phyloP scores from a whole-genome alignment of 805 yeast genomes.

The Lipomyces mesembrius region DNA sequence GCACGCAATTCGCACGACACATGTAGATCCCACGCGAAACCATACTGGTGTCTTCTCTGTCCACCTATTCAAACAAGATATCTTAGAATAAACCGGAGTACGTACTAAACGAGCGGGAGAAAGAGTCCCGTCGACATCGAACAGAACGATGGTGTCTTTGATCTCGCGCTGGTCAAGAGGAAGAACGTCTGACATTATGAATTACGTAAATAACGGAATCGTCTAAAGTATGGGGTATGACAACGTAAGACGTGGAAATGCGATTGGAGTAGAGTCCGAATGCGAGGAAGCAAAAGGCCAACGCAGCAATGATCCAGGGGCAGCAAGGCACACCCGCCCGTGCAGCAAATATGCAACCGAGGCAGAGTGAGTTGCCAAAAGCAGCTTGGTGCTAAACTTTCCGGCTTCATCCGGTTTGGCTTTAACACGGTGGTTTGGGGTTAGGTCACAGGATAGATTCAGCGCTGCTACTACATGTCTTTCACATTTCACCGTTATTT shows the following conservation, averaged over 20 bases:
- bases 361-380: too few species aligned
- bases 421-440: too few species aligned
- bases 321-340: not conserved
- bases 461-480: too few species aligned
- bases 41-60: not conserved
- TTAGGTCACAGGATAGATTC: too few species aligned
- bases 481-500: too few species aligned
- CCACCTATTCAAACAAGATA: constrained; percentile 6
- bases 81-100: not conserved
- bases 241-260: not conserved
- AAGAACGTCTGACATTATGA: constrained; percentile 24
- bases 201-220: not conserved
- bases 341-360: not conserved
- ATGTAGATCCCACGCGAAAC: not conserved
- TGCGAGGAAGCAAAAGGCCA: not conserved
- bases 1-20: not conserved
- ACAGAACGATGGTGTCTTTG: constrained; percentile 78
- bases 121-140: constrained; percentile 98
- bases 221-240: not conserved
- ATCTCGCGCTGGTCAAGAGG: constrained; percentile 73
- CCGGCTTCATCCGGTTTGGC: too few species aligned
- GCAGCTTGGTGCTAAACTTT: too few species aligned
- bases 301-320: not conserved
- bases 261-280: not conserved
- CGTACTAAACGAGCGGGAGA: constrained; percentile 87